Percentiles rank a stretch among this genome's conserved stretches.
Conservation (phyloP, 495 filamentous ascomycete genomes). For the Neurospora tetrasperma region DNA sequence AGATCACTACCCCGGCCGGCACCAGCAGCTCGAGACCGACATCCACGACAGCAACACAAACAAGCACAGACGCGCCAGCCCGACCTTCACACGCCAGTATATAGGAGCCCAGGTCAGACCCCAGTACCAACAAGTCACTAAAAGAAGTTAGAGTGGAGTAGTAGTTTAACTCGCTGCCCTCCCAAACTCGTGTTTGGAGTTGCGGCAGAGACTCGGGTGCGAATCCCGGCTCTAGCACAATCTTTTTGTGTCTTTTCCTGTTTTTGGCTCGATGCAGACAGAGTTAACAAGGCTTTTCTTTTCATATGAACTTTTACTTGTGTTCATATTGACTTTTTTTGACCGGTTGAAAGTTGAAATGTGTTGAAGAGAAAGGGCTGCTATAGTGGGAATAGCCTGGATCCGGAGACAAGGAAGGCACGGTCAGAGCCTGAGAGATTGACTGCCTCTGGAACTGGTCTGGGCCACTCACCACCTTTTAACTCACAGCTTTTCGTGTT, state of each 20-base stretch:
- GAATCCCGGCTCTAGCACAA: constrained; percentile 16
- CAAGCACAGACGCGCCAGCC: background rate
- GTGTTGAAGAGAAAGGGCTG: background rate
- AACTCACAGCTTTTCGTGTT: background rate
- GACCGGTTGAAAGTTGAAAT: background rate
- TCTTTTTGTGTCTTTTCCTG: background rate
- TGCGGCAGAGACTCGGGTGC: constrained; percentile 16
- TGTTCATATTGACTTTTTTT: background rate
- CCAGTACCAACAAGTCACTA: background rate
- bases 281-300: fast-evolving
- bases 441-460: background rate
- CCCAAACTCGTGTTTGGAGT: constrained; percentile 5
- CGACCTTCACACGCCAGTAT: background rate
- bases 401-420: background rate
- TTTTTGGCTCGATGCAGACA: background rate
- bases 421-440: background rate
- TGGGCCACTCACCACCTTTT: background rate
- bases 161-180: constrained; percentile 22
- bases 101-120: background rate
- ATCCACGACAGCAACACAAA: background rate
- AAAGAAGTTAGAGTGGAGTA: constrained; percentile 16
- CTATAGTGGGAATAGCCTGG: background rate
- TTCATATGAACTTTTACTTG: background rate
- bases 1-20: background rate
- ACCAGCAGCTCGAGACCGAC: background rate